A percentile compares a stretch with the other conserved stretches of the same genome.
phyloP scores from a whole-genome alignment of 2,329 filamentous ascomycete species.

The Aspergillus sp. region DNA sequence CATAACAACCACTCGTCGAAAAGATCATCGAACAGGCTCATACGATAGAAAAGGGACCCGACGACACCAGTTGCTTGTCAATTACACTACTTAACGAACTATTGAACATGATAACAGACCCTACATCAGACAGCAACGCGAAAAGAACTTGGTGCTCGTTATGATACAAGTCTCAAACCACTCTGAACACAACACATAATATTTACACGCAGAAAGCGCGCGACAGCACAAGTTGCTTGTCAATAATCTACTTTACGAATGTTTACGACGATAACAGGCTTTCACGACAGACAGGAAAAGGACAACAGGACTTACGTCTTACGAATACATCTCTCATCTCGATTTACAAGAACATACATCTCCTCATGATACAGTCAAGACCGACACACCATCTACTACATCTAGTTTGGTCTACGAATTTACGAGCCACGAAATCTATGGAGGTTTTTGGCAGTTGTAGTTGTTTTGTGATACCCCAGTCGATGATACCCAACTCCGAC shows the following conservation, averaged over 20 bases:
- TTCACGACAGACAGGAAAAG: background rate
- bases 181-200: background rate
- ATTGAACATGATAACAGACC: too few species aligned
- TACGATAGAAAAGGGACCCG: background rate
- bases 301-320: background rate
- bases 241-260: too few species aligned
- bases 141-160: background rate
- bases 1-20: background rate
- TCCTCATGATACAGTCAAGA: background rate
- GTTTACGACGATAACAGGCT: background rate
- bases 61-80: background rate
- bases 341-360: background rate
- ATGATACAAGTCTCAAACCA: background rate
- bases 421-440: background rate
- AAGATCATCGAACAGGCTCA: background rate
- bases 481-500: background rate
- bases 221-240: background rate
- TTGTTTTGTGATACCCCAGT: background rate
- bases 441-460: background rate
- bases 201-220: background rate
- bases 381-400: background rate
- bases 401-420: background rate
- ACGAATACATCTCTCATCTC: background rate
- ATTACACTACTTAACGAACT: background rate
- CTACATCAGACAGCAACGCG: background rate